Base-by-base conservation (phyloP, 2,329 filamentous ascomycete genomes). In the Lecanoromycetidae sp. region DNA sequence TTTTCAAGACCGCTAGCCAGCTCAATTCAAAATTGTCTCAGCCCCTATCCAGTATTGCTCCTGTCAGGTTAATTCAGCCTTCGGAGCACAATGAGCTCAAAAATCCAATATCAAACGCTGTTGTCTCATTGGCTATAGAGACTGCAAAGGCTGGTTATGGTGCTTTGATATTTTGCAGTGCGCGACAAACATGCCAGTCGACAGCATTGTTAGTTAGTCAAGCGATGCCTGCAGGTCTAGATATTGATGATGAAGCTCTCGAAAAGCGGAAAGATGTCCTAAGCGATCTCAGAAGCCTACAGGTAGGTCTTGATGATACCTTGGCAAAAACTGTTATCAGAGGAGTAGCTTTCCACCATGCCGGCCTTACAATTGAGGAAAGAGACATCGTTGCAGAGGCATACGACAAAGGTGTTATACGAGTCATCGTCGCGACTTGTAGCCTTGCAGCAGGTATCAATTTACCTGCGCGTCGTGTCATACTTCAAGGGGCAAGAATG, bases 361-460 rank as follows among this genome's bases (percentile, higher is more conserved):
- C 79, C 37, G 79, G 79, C 10, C 70, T 88, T 56, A 87, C 83
- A 0, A 79, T 74, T 0, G 84, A 88, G 62, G 84, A 88, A 60
- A 73, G 83, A 40, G 82, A 86, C 40, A 64, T 87, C 6, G 73
- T 87, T 45, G 78, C 82, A 2, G 72, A 71, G 29, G 82, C 82
- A 10, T 87, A 86, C 54, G 83, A 87, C 57, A 61, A 66, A 32
- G 82, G 83, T 0, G 67, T 74, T 4, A 60, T 87, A 15, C 80
- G 81, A 54, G 76, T 86, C 1, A 79, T 85, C 44, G 77, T 86
- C 13, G 84, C 84, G 30, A 88, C 84, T 1, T 87, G 82, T 57
- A 86, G 82, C 58, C 71, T 88, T 48, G 84, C 84, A n/a, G 84
- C 83, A 12, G 84, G 84, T n/a, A 85, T 88, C 49, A 87, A 88